Base-by-base conservation (phyloP, 1,139 yeast genomes). In the Candida tropicalis region DNA sequence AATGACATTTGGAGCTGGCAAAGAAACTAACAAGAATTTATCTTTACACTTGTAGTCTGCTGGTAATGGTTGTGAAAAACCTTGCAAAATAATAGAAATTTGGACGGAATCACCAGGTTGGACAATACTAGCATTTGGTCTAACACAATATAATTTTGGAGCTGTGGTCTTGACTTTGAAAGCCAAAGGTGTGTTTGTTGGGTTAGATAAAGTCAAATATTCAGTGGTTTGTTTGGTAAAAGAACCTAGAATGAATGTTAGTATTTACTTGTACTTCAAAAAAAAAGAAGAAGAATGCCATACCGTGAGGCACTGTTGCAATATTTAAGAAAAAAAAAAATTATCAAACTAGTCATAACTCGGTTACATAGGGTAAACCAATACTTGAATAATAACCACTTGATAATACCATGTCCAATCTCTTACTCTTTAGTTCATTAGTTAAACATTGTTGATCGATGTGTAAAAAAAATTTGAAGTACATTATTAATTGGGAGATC, bases 151-250 rank as follows among this genome's bases (percentile, higher is more conserved):
- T 63, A 89, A 77, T 65, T 88, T 91, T 47, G 99, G 99, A 11
- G 98, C 97, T 8, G 99, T 93, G 39, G 99, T 93, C 70, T 93
- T 95, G 60, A 95, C 97, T 73, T 95, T 95, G 75, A 89, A 93
- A 25, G 97, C 97, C 58, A 80, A 68, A 39, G 85, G 77, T 32
- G 81, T 70, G 25, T 69, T 63, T 18, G 88, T 68, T 45, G 80
- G 77, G 70, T 93, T 93, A 47, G 79, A 73, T 57, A 91, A 80
- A 42, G 77, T 71, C 59, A 89, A 79, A 52, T 77, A 73, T 60
- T 84, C 86, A 17, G 95, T 84, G 39, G 85, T 77, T 54, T 86
- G 83, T 55, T 80, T 75, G 57, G 87, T 81, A 63, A 88, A 84
- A 41, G 95, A 90, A 51, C 82, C 82, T 73, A 50, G 26, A 44